Evolutionary conservation across 768 basidiomycete genomes (phyloP).

Genomic region (Collybia sordida): DNA sequence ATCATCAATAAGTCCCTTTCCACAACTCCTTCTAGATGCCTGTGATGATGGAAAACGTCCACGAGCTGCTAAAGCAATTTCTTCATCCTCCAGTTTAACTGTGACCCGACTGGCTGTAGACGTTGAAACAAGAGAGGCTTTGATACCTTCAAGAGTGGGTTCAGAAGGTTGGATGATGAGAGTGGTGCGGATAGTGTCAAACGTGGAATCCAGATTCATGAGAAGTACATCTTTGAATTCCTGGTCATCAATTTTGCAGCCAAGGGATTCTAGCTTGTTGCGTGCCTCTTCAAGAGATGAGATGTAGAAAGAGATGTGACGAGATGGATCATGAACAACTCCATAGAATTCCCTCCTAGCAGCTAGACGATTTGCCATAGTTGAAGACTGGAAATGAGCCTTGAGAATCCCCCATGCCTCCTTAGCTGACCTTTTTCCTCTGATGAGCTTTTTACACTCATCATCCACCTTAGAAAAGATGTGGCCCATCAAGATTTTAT

Average conservation of each 20-base stretch:
- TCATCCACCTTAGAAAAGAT: background rate
- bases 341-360: conserved; percentile 16
- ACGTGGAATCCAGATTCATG: conserved; percentile 15
- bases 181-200: conserved; percentile 11
- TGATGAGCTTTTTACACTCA: background rate
- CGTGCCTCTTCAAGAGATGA: conserved; percentile 8
- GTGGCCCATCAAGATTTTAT: too few relatives aligned
- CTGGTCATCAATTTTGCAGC: conserved; percentile 9
- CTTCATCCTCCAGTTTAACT: too few relatives aligned
- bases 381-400: conserved; percentile 3
- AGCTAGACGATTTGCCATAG: conserved; percentile 9
- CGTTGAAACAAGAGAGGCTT: conserved; percentile 10
- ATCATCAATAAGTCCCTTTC: too few relatives aligned
- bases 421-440: background rate
- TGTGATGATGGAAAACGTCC: too few relatives aligned
- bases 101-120: conserved; percentile 2
- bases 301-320: conserved; percentile 12
- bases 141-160: conserved; percentile 10
- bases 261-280: conserved; percentile 9
- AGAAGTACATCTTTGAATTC: conserved; percentile 19
- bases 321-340: conserved; percentile 12
- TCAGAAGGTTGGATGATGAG: conserved; percentile 14
- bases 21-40: too few relatives aligned
- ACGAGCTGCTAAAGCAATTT: too few relatives aligned
- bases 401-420: conserved; percentile 2